Percentiles rank a stretch among this genome's conserved stretches.
phyloP scores from a whole-genome alignment of 805 yeast species.

The Wickerhamiella lipophila region DNA sequence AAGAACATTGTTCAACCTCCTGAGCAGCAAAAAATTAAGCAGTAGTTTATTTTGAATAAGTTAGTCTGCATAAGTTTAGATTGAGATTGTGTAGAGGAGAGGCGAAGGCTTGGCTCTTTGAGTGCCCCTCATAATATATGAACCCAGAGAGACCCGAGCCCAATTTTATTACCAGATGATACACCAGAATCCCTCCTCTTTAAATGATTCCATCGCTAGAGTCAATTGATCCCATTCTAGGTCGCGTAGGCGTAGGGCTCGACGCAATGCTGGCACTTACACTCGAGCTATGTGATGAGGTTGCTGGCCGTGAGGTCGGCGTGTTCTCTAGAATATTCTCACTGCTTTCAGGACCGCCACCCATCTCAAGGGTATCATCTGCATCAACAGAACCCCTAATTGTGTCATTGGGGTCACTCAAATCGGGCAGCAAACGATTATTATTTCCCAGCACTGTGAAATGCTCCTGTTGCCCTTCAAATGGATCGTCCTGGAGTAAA shows the following conservation, averaged over 20 bases:
- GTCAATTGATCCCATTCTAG: background rate
- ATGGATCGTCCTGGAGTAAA: constrained; percentile 50
- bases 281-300: background rate
- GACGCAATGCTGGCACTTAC: background rate
- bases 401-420: constrained; percentile 22
- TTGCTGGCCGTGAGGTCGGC: background rate
- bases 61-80: background rate
- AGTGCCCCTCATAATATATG: too few relatives aligned
- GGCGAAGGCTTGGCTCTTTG: too few relatives aligned
- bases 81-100: too few relatives aligned
- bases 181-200: too few relatives aligned
- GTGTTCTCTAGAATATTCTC: background rate
- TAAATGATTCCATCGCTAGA: background rate
- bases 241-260: background rate
- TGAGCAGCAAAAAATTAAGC: background rate
- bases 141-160: too few relatives aligned
- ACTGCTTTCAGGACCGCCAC: background rate
- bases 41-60: background rate
- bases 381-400: constrained; percentile 12
- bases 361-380: constrained; percentile 15
- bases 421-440: background rate
- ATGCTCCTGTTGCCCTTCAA: constrained; percentile 21
- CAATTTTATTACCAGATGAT: too few relatives aligned
- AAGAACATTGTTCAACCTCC: constrained; percentile 39
- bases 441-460: constrained; percentile 2